Conservation (phyloP, 176 grass and related monocot species). For the Aegilops longissima region DNA sequence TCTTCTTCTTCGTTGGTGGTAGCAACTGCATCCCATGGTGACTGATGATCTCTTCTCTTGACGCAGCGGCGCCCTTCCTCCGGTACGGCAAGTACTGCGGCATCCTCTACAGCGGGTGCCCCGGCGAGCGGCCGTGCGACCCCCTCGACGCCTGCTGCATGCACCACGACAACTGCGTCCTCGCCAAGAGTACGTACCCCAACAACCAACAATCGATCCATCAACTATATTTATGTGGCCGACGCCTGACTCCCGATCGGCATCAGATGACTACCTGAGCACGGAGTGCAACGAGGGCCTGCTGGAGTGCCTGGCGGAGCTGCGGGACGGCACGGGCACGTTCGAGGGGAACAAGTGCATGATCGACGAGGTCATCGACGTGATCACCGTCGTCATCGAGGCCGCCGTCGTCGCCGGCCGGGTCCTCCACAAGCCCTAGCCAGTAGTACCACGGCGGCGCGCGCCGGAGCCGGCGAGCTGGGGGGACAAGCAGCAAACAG, state of each 20-base stretch:
- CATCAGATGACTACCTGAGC: constrained; percentile 78
- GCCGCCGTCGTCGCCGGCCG: constrained; percentile 77
- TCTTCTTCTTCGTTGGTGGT: neutral
- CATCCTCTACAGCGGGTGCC: constrained; percentile 91
- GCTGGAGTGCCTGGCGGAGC: constrained; percentile 56
- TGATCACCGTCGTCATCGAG: constrained; percentile 70
- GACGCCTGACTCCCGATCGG: no score
- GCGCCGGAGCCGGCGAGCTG: neutral
- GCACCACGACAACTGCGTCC: constrained; percentile 83
- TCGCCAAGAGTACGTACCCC: constrained; percentile 46
- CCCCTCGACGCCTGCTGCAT: constrained; percentile 94
- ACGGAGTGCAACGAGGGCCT: constrained; percentile 70
- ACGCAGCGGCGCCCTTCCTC: constrained; percentile 62
- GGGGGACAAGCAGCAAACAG: neutral
- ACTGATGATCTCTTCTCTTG: no score
- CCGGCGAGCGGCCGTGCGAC: constrained; percentile 89
- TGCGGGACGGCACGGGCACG: constrained; percentile 45
- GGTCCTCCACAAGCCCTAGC: constrained; percentile 85
- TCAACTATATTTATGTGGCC: no score
- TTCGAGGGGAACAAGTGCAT: constrained; percentile 86
- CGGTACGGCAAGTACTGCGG: constrained; percentile 98
- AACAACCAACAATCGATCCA: neutral
- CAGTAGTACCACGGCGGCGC: neutral
- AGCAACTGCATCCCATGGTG: neutral
- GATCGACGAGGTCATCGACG: constrained; percentile 86